phyloP scores from a whole-genome alignment of 1,284 basidiomycete species.

The Wolfiporia cocos region DNA sequence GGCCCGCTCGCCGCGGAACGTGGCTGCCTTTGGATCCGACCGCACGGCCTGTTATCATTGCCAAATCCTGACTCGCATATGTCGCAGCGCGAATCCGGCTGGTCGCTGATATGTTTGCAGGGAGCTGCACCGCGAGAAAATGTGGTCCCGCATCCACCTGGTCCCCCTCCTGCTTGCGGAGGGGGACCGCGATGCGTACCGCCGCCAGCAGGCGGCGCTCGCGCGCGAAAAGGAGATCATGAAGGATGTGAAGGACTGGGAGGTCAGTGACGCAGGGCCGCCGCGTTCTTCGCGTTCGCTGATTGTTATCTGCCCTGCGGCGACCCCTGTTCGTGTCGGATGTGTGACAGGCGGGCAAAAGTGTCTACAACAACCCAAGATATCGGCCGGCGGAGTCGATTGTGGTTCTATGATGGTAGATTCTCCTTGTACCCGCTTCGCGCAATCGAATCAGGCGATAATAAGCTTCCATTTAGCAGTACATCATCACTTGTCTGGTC shows the following conservation, averaged over 20 bases:
- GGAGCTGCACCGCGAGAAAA: conserved; percentile 90
- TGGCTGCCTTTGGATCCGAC: conserved; percentile 62
- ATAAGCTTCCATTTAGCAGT: conserved; percentile 13
- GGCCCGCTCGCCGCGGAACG: conserved; percentile 56
- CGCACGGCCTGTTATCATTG: conserved; percentile 42
- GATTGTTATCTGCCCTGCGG: conserved; percentile 12
- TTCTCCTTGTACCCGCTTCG: conserved; percentile 15
- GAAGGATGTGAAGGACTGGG: conserved; percentile 93
- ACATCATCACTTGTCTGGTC: conserved; percentile 8
- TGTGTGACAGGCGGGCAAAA: conserved; percentile 60
- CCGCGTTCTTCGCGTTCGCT: conserved; percentile 16
- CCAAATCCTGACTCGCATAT: conserved; percentile 13
- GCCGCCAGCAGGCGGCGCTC: conserved; percentile 75
- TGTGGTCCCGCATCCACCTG: conserved; percentile 95
- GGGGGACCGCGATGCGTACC: conserved; percentile 86
- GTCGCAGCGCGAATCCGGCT: conserved; percentile 14
- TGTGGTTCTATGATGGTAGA: conserved; percentile 47
- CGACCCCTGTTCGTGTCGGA: conserved; percentile 8
- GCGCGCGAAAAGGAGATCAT: conserved; percentile 89
- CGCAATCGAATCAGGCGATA: conserved; percentile 18
- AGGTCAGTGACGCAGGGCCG: conserved; percentile 54
- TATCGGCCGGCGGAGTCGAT: conserved; percentile 67
- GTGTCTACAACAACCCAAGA: conserved; percentile 80
- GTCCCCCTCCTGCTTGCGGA: conserved; percentile 91
- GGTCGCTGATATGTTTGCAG: conserved; percentile 40